Evolutionary conservation across 2,329 filamentous ascomycete species (phyloP).

Genomic region (Fusarium luffae): DNA sequence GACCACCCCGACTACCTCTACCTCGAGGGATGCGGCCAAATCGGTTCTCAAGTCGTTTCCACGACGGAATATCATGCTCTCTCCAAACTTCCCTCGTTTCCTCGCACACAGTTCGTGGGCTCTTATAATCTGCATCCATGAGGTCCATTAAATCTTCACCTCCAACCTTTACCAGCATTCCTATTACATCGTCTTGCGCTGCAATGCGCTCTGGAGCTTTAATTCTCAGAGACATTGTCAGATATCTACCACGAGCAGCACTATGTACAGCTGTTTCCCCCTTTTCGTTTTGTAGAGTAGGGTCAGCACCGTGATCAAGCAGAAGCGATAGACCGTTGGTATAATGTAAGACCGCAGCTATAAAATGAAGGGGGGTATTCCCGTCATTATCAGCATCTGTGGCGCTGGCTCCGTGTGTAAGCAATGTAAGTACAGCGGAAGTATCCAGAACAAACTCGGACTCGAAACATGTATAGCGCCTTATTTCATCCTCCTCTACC

Average conservation of each 20-base stretch:
- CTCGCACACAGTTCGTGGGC: neutral
- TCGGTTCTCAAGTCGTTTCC: too few relatives aligned
- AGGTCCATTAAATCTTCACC: neutral
- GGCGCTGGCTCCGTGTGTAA: neutral
- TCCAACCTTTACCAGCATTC: neutral
- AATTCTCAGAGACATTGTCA: rapidly evolving
- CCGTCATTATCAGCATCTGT: rapidly evolving
- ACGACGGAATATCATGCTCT: neutral
- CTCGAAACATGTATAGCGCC: too few relatives aligned
- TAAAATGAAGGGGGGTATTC: neutral
- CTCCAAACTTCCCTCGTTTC: rapidly evolving
- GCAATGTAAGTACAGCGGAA: neutral
- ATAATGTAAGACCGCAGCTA: neutral
- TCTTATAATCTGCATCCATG: neutral
- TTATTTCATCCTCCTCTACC: too few relatives aligned
- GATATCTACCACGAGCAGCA: neutral
- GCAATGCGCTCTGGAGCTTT: neutral
- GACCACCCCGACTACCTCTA: too few relatives aligned
- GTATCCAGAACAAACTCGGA: neutral
- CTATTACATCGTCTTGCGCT: neutral
- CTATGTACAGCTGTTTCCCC: neutral
- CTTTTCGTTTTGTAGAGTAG: rapidly evolving
- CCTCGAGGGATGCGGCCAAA: too few relatives aligned
- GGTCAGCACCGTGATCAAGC: neutral
- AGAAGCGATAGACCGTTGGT: neutral